These are phyloP conservation scores for Dactylellina cionopaga DNA, from an alignment of 2,329 filamentous ascomycete species.

Conservation along the genomic window DNA sequence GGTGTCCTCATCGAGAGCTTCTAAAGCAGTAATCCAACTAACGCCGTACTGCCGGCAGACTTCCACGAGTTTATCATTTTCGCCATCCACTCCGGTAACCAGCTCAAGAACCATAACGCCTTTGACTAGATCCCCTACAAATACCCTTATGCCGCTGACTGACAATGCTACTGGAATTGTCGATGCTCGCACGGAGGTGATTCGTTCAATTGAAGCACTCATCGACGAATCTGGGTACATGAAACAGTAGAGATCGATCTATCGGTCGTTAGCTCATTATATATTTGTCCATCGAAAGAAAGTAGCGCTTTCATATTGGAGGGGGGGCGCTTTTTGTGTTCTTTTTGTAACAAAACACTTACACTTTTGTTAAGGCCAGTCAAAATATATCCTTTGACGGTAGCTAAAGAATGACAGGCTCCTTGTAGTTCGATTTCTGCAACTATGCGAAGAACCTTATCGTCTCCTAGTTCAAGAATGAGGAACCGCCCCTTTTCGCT, in stretches of 20 bases:
- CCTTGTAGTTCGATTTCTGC: constrained; percentile 77
- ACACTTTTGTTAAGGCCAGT: constrained; percentile 91
- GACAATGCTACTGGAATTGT: constrained; percentile 85
- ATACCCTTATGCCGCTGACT: constrained; percentile 78
- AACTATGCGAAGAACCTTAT: constrained; percentile 77
- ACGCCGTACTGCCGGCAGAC: constrained; percentile 75
- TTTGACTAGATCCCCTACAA: constrained; percentile 93
- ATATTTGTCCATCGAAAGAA: no score
- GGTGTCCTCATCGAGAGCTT: constrained; percentile 74
- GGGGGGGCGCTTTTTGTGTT: neutral
- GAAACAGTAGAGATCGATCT: constrained; percentile 55
- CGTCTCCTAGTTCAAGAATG: constrained; percentile 81
- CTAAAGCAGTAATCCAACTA: constrained; percentile 82
- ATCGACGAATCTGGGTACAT: constrained; percentile 34
- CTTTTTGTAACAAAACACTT: no score
- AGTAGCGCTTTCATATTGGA: no score
- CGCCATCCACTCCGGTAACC: constrained; percentile 67
- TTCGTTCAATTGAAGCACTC: constrained; percentile 64
- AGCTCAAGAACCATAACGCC: constrained; percentile 64
- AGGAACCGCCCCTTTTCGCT: constrained; percentile 79
- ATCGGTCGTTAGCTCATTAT: neutral
- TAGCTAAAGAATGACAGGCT: constrained; percentile 79
- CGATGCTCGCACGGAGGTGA: constrained; percentile 80
- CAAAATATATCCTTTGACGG: constrained; percentile 80
- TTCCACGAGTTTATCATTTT: constrained; percentile 74